phyloP scores from a whole-genome alignment of 2,329 filamentous ascomycete genomes.

The Fusarium staphyleae region DNA sequence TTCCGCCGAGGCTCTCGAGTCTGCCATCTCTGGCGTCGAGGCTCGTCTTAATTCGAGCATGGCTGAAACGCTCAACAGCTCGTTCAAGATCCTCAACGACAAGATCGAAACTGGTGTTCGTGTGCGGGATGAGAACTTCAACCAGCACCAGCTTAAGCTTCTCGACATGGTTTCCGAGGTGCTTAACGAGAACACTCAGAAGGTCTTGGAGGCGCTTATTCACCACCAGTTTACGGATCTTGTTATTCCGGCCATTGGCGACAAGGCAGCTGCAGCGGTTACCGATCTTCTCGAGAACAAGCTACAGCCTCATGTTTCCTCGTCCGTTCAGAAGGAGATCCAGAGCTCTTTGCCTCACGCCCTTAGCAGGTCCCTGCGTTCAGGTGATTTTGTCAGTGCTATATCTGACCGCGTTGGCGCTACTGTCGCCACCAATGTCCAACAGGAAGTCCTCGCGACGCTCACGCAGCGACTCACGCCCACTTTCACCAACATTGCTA shows the following conservation, averaged over 20 bases:
- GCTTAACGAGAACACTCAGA: constrained; percentile 69
- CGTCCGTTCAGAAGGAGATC: constrained; percentile 74
- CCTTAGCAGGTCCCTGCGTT: constrained; percentile 62
- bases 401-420: constrained; percentile 74
- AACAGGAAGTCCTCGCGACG: constrained; percentile 69
- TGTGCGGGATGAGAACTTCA: constrained; percentile 59
- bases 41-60: constrained; percentile 58
- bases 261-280: constrained; percentile 71
- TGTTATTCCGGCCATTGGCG: constrained; percentile 77
- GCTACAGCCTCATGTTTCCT: constrained; percentile 71
- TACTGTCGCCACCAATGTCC: constrained; percentile 71
- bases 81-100: constrained; percentile 67
- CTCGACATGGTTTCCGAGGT: constrained; percentile 66
- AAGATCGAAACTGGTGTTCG: constrained; percentile 70
- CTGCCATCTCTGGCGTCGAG: constrained; percentile 62
- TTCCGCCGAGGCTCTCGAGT: constrained; percentile 58
- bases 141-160: constrained; percentile 60
- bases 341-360: constrained; percentile 74
- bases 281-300: constrained; percentile 74
- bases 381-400: constrained; percentile 73
- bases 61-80: constrained; percentile 60
- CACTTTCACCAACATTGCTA: constrained; percentile 68
- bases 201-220: constrained; percentile 79
- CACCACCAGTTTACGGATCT: constrained; percentile 75
- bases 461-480: constrained; percentile 71